These are phyloP conservation scores for Andrographis paniculata DNA, from an alignment of 305 asterid species.

Conservation along the genomic window DNA sequence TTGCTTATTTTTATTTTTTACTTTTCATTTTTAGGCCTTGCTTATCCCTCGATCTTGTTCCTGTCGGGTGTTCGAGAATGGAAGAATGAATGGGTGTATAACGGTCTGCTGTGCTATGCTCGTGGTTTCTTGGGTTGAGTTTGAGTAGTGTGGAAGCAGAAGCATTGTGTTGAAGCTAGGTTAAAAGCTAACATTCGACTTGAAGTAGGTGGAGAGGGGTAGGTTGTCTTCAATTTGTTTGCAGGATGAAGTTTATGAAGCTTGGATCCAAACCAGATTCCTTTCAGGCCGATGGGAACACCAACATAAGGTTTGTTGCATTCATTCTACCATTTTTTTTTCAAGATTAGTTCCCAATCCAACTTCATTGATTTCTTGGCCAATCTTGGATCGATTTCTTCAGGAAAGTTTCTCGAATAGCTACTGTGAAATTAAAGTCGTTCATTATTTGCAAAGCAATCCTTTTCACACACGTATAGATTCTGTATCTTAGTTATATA, in stretches of 20 bases:
- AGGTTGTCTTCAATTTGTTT: constrained; percentile 38
- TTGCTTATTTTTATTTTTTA: no score
- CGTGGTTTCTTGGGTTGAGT: no score
- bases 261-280: constrained; percentile 96
- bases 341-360: not conserved
- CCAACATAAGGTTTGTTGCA: constrained; percentile 58
- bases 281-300: constrained; percentile 72
- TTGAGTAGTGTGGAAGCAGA: constrained; percentile 30
- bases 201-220: constrained; percentile 18
- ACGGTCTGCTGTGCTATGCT: constrained; percentile 28
- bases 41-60: constrained; percentile 31
- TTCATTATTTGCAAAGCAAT: no score
- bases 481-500: no score
- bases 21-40: constrained; percentile 36
- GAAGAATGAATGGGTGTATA: no score
- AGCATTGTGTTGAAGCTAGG: no score
- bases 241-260: constrained; percentile 96
- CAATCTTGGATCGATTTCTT: no score
- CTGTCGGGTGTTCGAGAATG: constrained; percentile 40
- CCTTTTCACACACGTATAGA: no score
- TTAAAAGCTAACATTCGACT: no score
- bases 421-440: no score
- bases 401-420: no score
- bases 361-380: no score
- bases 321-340: constrained; percentile 1